Evolutionary conservation across 345 rosid genomes (phyloP).

Genomic region (Rhizophora mangle): DNA sequence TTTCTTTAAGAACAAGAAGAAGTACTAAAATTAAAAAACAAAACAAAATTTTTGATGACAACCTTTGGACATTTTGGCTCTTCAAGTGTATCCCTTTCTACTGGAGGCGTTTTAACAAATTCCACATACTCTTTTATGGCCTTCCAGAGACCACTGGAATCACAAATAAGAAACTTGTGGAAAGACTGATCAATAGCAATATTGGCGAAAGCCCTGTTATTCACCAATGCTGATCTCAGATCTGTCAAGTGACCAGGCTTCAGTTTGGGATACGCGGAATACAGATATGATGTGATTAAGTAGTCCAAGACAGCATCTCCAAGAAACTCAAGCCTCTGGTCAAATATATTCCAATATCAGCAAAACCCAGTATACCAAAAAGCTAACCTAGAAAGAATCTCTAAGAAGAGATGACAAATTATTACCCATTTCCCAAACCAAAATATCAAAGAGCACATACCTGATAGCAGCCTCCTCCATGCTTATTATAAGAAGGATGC

Average conservation of each 20-base stretch:
- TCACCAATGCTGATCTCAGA: conserved; percentile 73
- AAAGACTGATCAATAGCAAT: conserved; percentile 63
- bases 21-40: neutral
- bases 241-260: conserved; percentile 95
- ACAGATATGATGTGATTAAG: conserved; percentile 79
- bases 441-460: conserved; percentile 30
- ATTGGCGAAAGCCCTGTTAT: conserved; percentile 73
- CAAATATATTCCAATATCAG: conserved; percentile 18
- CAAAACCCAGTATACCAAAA: conserved; percentile 16
- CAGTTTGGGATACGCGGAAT: conserved; percentile 70
- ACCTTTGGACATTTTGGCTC: conserved; percentile 90
- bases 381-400: conserved; percentile 7
- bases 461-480: conserved; percentile 97
- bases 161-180: conserved; percentile 54
- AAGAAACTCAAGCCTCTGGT: conserved; percentile 93
- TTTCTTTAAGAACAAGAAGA: neutral
- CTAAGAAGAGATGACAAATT: neutral
- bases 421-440: neutral
- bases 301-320: conserved; percentile 97
- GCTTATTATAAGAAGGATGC: conserved; percentile 82
- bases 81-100: conserved; percentile 41
- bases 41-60: neutral
- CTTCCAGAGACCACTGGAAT: conserved; percentile 50
- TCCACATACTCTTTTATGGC: conserved; percentile 54
- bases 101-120: conserved; percentile 35